These are phyloP conservation scores for Nitzschia palea DNA, from an alignment of 108 stramenopile genomes.

Conservation along the genomic window DNA sequence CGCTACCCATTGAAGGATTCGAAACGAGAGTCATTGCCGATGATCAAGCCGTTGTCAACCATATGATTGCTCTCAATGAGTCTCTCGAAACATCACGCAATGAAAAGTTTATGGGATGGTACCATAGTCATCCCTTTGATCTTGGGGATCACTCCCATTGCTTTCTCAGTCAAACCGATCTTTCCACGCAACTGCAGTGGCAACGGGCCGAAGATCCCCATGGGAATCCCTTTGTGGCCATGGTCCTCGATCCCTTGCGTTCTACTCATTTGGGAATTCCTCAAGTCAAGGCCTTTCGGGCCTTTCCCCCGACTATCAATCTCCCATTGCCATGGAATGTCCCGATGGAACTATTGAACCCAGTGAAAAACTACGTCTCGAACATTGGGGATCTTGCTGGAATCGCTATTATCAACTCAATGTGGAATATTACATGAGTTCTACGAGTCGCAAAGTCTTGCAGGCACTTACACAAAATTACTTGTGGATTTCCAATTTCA, in stretches of 20 bases:
- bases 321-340: constrained; percentile 63
- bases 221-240: constrained; percentile 96
- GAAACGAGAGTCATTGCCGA: constrained; percentile 96
- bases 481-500: constrained; percentile 85
- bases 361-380: constrained; percentile 72
- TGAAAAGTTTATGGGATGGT: constrained; percentile 96
- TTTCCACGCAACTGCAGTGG: constrained; percentile 95
- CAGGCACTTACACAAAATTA: constrained; percentile 80
- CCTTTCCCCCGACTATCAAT: constrained; percentile 90
- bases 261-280: constrained; percentile 64
- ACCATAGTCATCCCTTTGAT: constrained; percentile 98
- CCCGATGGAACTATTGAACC: constrained; percentile 86
- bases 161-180: constrained; percentile 93
- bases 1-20: constrained; percentile 97
- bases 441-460: constrained; percentile 64
- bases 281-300: constrained; percentile 96
- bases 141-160: constrained; percentile 88
- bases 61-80: constrained; percentile 97
- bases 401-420: constrained; percentile 91
- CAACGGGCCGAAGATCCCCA: constrained; percentile 95
- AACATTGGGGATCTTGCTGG: constrained; percentile 97
- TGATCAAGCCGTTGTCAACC: constrained; percentile 91
- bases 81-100: constrained; percentile 85
- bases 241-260: constrained; percentile 93
- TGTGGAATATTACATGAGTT: constrained; percentile 86